Percentiles rank a stretch among this genome's conserved stretches.
phyloP scores from a whole-genome alignment of 768 basidiomycete species.

The Hypsizygus marmoreus region DNA sequence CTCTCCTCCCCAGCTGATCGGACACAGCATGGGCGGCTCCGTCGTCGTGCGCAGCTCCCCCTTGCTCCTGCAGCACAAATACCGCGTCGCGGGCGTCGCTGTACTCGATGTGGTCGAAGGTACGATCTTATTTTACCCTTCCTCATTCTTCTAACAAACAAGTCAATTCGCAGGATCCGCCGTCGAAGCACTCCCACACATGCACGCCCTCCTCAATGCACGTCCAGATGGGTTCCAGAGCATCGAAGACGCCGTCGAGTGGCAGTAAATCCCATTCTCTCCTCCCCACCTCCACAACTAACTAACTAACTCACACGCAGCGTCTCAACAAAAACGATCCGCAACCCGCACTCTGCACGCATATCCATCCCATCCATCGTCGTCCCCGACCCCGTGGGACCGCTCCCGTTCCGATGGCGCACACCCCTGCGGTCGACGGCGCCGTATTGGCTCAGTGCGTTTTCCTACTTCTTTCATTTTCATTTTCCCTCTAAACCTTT shows the following conservation, averaged over 20 bases:
- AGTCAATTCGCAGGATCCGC: conserved; percentile 70
- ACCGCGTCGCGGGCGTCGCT: conserved; percentile 72
- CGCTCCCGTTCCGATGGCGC: conserved; percentile 69
- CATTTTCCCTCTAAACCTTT: too few relatives aligned
- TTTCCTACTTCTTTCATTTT: too few relatives aligned
- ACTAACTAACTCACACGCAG: too few relatives aligned
- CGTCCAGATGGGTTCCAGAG: conserved; percentile 86
- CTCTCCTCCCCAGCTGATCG: conserved; percentile 68
- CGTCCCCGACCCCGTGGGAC: conserved; percentile 41
- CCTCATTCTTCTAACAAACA: neutral
- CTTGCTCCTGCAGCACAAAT: conserved; percentile 63
- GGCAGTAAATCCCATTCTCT: too few relatives aligned
- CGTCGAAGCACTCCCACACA: conserved; percentile 88
- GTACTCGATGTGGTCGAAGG: conserved; percentile 93
- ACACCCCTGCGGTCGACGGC: conserved; percentile 84
- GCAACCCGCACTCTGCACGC: conserved; percentile 79
- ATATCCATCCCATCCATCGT: conserved; percentile 87
- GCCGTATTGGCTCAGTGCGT: conserved; percentile 90
- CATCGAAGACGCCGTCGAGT: conserved; percentile 84
- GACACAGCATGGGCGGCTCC: conserved; percentile 97
- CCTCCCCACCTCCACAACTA: too few relatives aligned
- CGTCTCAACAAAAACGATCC: conserved; percentile 78
- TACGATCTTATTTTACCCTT: conserved; percentile 23
- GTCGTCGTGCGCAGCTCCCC: conserved; percentile 78
- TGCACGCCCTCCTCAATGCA: conserved; percentile 84